Base-by-base conservation (phyloP, 805 yeast species). In the Gaillardinia entomophila region DNA sequence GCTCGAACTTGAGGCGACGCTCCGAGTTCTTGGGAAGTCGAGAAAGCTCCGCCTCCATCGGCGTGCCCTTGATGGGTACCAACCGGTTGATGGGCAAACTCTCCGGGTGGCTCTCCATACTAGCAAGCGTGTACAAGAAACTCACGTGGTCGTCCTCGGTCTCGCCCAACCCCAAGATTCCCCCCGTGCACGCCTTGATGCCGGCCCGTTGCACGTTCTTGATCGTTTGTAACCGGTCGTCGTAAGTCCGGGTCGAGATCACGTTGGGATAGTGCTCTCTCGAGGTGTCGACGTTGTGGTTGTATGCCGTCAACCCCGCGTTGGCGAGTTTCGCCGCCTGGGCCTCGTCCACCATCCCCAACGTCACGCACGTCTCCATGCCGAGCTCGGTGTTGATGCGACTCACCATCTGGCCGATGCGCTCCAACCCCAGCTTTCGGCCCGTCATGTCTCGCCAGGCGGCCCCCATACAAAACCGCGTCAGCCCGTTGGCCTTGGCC, bases 391-490 rank as follows among this genome's bases (percentile, higher is more conserved):
- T 46, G 45, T 80, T 77, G 31, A 83, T 79, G 35, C 62, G 70
- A 18, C 61, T 51, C 22, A 83, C 78, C 89, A 83, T 82, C 31
- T 74, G 72, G 16, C 74, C 61, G 35, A 83, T 80, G 39, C 64
- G 73, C 37, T 68, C 73, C 40, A 83, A 50, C 1, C 82, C 86
- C 12, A 77, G 70, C 53, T 80, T 82, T 30, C 92, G 64, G 12
- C 92, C 90, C 30, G 64, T 62, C 92, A 83, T 83, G 40, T 82
- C 90, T 52, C 92, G 70, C 92, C 90, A 84, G 2, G 92, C 92
- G 8, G 90, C 86, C 29, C 92, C 92, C 78, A 83, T 73, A 51
- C 92, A 83, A 50, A 83, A 83, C 42, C 92, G 65, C 0, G 92
- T 83, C 1, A 82, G 71, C 0, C 90, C 90, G 42, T 82, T 81